Evolutionary conservation across 2,329 filamentous ascomycete species (phyloP), one percentile per base, ranked within the genome.

Genomic region (Metarhizium brunneum): DNA sequence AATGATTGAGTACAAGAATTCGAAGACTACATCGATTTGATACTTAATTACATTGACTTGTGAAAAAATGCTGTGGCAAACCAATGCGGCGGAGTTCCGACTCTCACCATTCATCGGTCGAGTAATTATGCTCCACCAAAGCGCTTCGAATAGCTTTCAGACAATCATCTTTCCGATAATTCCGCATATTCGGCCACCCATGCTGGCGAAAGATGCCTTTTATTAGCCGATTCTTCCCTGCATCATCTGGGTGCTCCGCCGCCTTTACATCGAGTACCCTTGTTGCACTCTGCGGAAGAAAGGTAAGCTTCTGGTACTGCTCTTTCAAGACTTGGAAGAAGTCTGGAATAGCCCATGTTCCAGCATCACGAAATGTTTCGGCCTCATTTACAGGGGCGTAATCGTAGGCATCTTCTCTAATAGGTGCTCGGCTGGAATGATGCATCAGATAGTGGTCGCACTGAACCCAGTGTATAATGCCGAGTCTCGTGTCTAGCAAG

Each of bases 271-370:
- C 55, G 5, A 42, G 47, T 13, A 62, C 58, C 1, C 11, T 45
- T 10, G 11, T 47, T 14, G 47, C 45, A 32, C 53, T 63, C 2
- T 54, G 56, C 5, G 64, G 64, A 16, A 66, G 56, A 35, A 61
- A 62, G 36, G 57, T 45, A 13, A 67, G 54, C 14, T 40, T 36
- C 13, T 52, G 55, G 54, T 64, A 66, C 40, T 63, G 61, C 42
- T 64, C 58, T 50, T 64, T 63, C 25, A 65, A 60, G 14, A 63
- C 52, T 49, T 61, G 58, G 54, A 68, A 67, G 35, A 66, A 68
- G 35, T 65, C 63, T 4, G 58, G 32, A 8, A 66, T 57, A 6
- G 61, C 51, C 66, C 64, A 68, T 13, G 63, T 58, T 14, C 56
- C 52, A 40, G 53, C 59, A 36, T 50, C 54, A 16, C 63, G 65